Evolutionary conservation across 2,329 filamentous ascomycete genomes (phyloP), one percentile per base, ranked within the genome.

Genomic region (Trichoderma semiorbis): DNA sequence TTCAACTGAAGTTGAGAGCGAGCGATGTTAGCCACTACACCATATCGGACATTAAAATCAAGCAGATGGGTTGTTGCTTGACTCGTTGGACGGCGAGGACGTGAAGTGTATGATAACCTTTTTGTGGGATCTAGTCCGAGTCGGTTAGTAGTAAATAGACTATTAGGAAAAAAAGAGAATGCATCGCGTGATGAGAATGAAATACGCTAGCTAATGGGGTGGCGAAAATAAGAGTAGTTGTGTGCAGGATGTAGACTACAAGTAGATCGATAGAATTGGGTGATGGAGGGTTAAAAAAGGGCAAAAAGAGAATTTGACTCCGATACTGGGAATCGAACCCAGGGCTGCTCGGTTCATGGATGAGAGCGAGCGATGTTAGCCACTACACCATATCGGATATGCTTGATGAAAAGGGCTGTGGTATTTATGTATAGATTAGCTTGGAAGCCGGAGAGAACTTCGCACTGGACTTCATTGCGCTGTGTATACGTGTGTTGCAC

Each of bases 1-100:
- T 67, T 55, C 47, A 69, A 72, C 50, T 47, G 36, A 53, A 70
- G 61, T 71, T 79, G 78, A 80, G 78, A 79, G 78, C 77, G 78
- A 79, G 77, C 78, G 78, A 79, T 79, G 78, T 79, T 79, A 79
- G 78, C 78, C 78, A 79, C 78, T 79, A 79, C 78, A 79, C 78
- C 78, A 79, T 79, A 79, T 76, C 78, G 78, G 78, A 79, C 76
- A 21, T 61, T 16, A 5, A 18, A 30, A 55, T 26, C 32, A 28
- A 55, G 50, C n/a, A 16, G 67, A 69, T 36, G 53, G 57, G 7
- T 36, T 53, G 63, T 28, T 36, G 16, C 63, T 66, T 66, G 63
- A 66, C 47, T 66, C 63, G 47, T 66, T 57, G 63, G 3, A 7
- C 3, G 8, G 47, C 55, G 47, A 32, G 7, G 28, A 55, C 10